Percentiles rank a stretch among this genome's conserved stretches.
phyloP scores from a whole-genome alignment of 768 basidiomycete genomes.

The Termitomyces sp. region DNA sequence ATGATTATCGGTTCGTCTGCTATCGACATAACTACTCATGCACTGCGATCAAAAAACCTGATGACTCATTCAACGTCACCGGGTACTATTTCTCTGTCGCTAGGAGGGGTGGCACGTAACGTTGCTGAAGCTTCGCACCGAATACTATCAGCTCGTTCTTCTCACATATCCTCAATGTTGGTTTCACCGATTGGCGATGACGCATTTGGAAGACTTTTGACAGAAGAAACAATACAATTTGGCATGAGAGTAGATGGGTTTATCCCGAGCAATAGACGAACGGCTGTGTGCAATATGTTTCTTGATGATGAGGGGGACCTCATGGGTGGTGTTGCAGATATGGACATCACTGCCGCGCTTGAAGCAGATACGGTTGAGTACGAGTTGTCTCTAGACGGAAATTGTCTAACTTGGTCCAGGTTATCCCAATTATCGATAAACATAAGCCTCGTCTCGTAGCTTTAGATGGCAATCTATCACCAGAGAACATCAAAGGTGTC shows the following conservation, averaged over 20 bases:
- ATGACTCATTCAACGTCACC: slow-evolving; percentile 66
- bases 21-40: slow-evolving; percentile 75
- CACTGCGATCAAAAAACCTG: slow-evolving; percentile 27
- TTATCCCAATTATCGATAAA: slow-evolving; percentile 39
- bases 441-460: slow-evolving; percentile 56
- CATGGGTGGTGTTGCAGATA: slow-evolving; percentile 87
- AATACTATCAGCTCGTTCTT: slow-evolving; percentile 33
- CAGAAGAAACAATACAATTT: slow-evolving; percentile 44
- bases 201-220: slow-evolving; percentile 63
- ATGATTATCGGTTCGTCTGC: slow-evolving; percentile 84
- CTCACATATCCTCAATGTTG: slow-evolving; percentile 44
- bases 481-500: slow-evolving; percentile 44
- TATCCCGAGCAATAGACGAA: slow-evolving; percentile 32
- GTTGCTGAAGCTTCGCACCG: slow-evolving; percentile 87
- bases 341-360: slow-evolving; percentile 60
- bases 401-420: slow-evolving; percentile 28
- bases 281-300: slow-evolving; percentile 85
- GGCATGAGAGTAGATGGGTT: slow-evolving; percentile 86
- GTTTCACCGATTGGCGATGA: slow-evolving; percentile 77
- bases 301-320: slow-evolving; percentile 68
- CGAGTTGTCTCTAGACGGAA: background rate
- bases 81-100: slow-evolving; percentile 62
- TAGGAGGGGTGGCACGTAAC: slow-evolving; percentile 94
- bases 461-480: slow-evolving; percentile 70
- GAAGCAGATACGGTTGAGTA: slow-evolving; percentile 36